phyloP scores from a whole-genome alignment of 345 rosid genomes.

The Salix viminalis region DNA sequence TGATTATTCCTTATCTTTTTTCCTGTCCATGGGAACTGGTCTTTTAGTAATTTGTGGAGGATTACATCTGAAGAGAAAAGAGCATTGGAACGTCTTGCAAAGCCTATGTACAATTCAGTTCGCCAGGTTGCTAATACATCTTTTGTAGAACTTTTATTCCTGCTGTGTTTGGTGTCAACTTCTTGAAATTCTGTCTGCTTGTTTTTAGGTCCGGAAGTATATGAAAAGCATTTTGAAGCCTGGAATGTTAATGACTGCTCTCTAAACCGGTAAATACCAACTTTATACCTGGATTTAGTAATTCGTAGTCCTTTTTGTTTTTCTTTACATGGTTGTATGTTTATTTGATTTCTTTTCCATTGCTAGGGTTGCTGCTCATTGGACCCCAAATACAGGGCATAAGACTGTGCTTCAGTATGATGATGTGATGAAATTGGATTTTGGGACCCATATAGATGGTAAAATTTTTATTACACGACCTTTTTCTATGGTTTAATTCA shows the following conservation, averaged over 20 bases:
- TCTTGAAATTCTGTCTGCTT: conserved; percentile 3
- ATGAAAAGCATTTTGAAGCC: conserved; percentile 77
- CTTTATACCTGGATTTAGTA: no score
- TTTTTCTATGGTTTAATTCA: no score
- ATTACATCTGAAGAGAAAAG: conserved; percentile 94
- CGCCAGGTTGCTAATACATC: conserved; percentile 57
- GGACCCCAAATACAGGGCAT: no score
- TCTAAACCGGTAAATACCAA: no score
- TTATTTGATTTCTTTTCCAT: no score
- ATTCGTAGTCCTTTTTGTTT: no score
- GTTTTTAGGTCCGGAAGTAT: conserved; percentile 67
- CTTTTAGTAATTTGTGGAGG: conserved; percentile 83
- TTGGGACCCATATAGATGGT: no score
- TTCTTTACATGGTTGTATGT: no score
- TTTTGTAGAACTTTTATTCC: not conserved
- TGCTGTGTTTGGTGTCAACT: not conserved
- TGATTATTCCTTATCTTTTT: not conserved
- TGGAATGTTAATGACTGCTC: conserved; percentile 74
- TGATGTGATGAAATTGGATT: no score
- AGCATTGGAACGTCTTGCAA: conserved; percentile 78
- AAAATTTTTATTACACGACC: no score
- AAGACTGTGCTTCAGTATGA: no score
- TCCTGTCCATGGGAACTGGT: not conserved
- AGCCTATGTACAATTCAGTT: conserved; percentile 81
- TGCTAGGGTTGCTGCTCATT: no score